Conservation (phyloP, 768 basidiomycete genomes). For the Hemileccinum rubropunctum region DNA sequence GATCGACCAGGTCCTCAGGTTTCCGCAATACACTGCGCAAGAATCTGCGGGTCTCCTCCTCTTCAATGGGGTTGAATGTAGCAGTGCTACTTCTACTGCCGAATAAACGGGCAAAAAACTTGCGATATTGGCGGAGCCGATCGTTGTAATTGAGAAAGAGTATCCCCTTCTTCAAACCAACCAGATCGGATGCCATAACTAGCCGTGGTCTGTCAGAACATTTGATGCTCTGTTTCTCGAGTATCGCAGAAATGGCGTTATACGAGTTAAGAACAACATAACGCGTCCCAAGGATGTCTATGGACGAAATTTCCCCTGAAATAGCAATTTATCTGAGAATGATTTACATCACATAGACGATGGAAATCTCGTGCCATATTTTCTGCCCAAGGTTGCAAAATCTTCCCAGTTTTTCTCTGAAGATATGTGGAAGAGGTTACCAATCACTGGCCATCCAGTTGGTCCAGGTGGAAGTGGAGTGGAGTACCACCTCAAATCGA, state of each 20-base stretch:
- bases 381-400: slow-evolving; percentile 51
- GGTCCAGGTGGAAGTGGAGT: slow-evolving; percentile 21
- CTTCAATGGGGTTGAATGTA: slow-evolving; percentile 13
- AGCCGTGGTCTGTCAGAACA: slow-evolving; percentile 37
- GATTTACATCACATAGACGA: not conserved
- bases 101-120: slow-evolving; percentile 2
- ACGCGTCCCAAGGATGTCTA: slow-evolving; percentile 40
- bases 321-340: slow-evolving; percentile 15
- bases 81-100: slow-evolving; percentile 11
- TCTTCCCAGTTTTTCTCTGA: slow-evolving; percentile 47
- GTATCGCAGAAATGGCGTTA: slow-evolving; percentile 43
- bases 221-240: slow-evolving; percentile 52
- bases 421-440: slow-evolving; percentile 55
- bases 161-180: slow-evolving; percentile 11
- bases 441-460: slow-evolving; percentile 40
- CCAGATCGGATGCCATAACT: slow-evolving; percentile 18
- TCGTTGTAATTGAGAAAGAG: slow-evolving; percentile 9
- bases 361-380: slow-evolving; percentile 41
- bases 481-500: not conserved
- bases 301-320: slow-evolving; percentile 16
- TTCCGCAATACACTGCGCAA: slow-evolving; percentile 13
- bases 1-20: slow-evolving; percentile 11
- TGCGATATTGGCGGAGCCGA: slow-evolving; percentile 15
- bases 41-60: slow-evolving; percentile 19
- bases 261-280: slow-evolving; percentile 50